Percentiles rank a stretch among this genome's conserved stretches.
Evolutionary conservation across 1,284 basidiomycete genomes (phyloP).

Genomic region (Malassezia psittaci): DNA sequence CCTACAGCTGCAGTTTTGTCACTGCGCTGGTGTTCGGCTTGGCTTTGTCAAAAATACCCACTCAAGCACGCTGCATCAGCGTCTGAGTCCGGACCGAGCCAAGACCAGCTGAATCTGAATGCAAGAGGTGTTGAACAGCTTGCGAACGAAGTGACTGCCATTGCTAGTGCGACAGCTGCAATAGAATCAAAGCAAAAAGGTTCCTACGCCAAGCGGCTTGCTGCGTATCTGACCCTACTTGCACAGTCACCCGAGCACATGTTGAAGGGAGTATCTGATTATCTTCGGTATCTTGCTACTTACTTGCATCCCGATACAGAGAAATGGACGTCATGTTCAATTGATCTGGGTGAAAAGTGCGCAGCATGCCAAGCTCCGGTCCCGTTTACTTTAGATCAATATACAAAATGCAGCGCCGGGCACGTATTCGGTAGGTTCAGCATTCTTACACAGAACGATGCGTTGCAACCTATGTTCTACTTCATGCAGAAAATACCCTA

Average conservation of each 20-base stretch:
- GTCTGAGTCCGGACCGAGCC: not conserved
- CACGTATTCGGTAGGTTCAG: conserved; percentile 4
- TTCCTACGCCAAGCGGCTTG: conserved; percentile 5
- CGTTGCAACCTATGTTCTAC: conserved; percentile 5
- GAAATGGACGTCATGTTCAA: not conserved
- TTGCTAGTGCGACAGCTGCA: not conserved
- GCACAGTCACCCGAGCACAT: not conserved
- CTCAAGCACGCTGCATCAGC: too few relatives aligned
- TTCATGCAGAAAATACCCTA: conserved; percentile 1
- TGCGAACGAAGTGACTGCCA: not conserved
- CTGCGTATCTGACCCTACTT: not conserved
- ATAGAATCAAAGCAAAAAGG: not conserved
- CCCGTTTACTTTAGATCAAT: not conserved
- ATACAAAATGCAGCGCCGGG: conserved; percentile 8
- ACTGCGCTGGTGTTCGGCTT: not conserved
- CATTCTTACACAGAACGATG: conserved; percentile 8
- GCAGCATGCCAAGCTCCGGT: conserved; percentile 8
- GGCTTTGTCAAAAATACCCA: not conserved
- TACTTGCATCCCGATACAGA: not conserved
- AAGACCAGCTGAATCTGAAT: not conserved
- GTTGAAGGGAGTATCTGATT: not conserved
- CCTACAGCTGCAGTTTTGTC: not conserved
- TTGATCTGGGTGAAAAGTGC: conserved; percentile 5
- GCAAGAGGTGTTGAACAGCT: not conserved
- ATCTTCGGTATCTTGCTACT: not conserved